These are phyloP conservation scores for Starmerella roubikii DNA, from an alignment of 805 yeast species.

Conservation along the genomic window DNA sequence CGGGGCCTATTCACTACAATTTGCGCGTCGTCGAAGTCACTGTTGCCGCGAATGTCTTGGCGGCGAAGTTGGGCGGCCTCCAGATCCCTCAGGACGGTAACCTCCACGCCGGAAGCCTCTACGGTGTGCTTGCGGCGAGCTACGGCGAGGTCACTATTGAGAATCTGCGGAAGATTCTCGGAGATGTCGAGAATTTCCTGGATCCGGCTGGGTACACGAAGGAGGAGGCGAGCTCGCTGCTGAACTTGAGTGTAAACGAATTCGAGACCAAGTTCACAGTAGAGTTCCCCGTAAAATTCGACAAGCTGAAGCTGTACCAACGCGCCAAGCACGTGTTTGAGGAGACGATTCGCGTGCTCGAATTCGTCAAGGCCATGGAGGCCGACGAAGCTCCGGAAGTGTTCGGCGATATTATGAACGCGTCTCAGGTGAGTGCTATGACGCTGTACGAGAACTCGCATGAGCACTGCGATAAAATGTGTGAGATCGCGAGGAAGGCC, in stretches of 20 bases:
- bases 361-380: conserved; percentile 33
- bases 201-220: conserved; percentile 36
- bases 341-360: conserved; percentile 47
- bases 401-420: conserved; percentile 42
- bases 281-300: conserved; percentile 45
- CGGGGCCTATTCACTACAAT: conserved; percentile 58
- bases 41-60: conserved; percentile 49
- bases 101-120: conserved; percentile 42
- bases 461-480: conserved; percentile 39
- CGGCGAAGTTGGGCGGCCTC: conserved; percentile 33
- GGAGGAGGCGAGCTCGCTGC: conserved; percentile 33
- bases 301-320: conserved; percentile 40
- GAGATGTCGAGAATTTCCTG: conserved; percentile 34
- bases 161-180: conserved; percentile 32
- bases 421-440: conserved; percentile 42
- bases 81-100: conserved; percentile 36
- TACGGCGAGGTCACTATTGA: conserved; percentile 28
- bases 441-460: conserved; percentile 41
- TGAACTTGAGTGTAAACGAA: conserved; percentile 33
- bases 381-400: conserved; percentile 28
- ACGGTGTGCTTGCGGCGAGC: conserved; percentile 48
- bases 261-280: conserved; percentile 35
- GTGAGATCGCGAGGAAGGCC: conserved; percentile 38
- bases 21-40: conserved; percentile 61
- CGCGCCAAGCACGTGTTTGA: conserved; percentile 50